Conservation (phyloP, 2,329 filamentous ascomycete species). For the Fusarium albidum region DNA sequence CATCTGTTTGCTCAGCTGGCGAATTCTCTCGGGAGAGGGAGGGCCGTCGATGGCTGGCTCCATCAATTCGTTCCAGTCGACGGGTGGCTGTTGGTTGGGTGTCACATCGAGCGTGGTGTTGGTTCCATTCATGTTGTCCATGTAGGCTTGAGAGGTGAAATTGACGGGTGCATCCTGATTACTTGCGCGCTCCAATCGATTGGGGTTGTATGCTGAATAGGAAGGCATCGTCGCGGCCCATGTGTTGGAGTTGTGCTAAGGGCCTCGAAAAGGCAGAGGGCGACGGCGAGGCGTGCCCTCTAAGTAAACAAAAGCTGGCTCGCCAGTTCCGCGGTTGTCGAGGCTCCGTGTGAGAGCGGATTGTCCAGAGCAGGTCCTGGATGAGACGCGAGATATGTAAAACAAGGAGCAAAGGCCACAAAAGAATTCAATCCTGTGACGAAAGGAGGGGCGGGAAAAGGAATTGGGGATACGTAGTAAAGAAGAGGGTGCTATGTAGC, state of each 20-base stretch:
- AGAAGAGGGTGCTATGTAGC: slow-evolving; percentile 36
- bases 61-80: slow-evolving; percentile 54
- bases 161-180: slow-evolving; percentile 25
- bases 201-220: slow-evolving; percentile 38
- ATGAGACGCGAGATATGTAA: slow-evolving; percentile 12
- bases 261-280: slow-evolving; percentile 39
- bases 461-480: slow-evolving; percentile 24
- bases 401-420: slow-evolving; percentile 9
- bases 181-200: slow-evolving; percentile 29
- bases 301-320: slow-evolving; percentile 28
- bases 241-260: slow-evolving; percentile 28
- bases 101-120: slow-evolving; percentile 19
- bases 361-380: slow-evolving; percentile 14
- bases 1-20: slow-evolving; percentile 67
- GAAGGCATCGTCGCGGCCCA: slow-evolving; percentile 39
- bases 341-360: slow-evolving; percentile 11
- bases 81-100: slow-evolving; percentile 27
- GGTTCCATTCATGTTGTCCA: slow-evolving; percentile 16
- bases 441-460: slow-evolving; percentile 27
- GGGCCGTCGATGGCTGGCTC: slow-evolving; percentile 68
- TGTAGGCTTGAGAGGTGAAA: slow-evolving; percentile 15
- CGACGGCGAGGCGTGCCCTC: slow-evolving; percentile 43
- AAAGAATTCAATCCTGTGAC: slow-evolving; percentile 28
- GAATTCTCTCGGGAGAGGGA: slow-evolving; percentile 66
- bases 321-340: slow-evolving; percentile 33